phyloP scores from a whole-genome alignment of 1,139 yeast genomes.

The Yamadazyma jaroonii region DNA sequence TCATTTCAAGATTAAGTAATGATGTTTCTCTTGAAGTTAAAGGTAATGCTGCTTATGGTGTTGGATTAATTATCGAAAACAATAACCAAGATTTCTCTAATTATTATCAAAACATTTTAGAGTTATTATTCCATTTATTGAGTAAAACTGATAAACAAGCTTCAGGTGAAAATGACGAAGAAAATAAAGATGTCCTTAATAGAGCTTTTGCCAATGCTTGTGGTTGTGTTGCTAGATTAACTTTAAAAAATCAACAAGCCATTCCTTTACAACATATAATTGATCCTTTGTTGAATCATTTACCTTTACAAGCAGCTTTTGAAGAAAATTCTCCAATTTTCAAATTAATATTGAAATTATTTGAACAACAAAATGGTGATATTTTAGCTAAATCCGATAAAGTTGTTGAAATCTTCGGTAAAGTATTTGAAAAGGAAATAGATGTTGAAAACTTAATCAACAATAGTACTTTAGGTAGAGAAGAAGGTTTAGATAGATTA shows the following conservation, averaged over 20 bases:
- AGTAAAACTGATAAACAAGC: conserved; percentile 74
- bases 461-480: conserved; percentile 80
- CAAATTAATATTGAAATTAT: conserved; percentile 69
- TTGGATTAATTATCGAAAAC: conserved; percentile 76
- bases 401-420: conserved; percentile 65
- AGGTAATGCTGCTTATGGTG: conserved; percentile 95
- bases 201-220: conserved; percentile 92
- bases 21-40: conserved; percentile 88
- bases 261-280: conserved; percentile 82
- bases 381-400: conserved; percentile 60
- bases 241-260: conserved; percentile 65
- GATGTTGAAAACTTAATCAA: conserved; percentile 67
- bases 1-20: conserved; percentile 63
- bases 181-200: conserved; percentile 74
- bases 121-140: conserved; percentile 74
- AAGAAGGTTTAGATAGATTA: conserved; percentile 70
- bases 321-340: conserved; percentile 94
- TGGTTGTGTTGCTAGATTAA: conserved; percentile 96
- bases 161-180: conserved; percentile 62
- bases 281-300: conserved; percentile 70
- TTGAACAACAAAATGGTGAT: conserved; percentile 58
- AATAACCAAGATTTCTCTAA: conserved; percentile 54
- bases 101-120: conserved; percentile 67
- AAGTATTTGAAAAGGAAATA: conserved; percentile 69
- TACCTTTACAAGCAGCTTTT: conserved; percentile 85